Conservation (phyloP, 352 stramenopile species). For the Globisporangium cylindrosporum region DNA sequence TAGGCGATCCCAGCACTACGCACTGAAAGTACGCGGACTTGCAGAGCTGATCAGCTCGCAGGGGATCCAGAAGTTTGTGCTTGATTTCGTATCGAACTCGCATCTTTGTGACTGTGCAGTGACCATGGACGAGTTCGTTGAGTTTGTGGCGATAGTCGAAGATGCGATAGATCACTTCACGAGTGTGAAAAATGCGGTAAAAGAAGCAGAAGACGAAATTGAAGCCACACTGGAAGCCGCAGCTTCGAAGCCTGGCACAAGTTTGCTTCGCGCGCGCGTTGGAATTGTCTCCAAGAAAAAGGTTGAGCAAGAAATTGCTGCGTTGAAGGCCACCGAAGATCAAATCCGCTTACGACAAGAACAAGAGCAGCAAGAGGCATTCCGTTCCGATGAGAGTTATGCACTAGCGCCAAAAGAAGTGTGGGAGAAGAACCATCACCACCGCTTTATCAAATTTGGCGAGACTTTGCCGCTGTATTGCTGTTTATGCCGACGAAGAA, state of each 20-base stretch:
- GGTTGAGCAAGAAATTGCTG: slow-evolving; percentile 44
- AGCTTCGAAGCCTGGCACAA: slow-evolving; percentile 18
- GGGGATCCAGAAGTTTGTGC: slow-evolving; percentile 57
- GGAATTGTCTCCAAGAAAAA: slow-evolving; percentile 61
- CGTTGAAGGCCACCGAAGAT: slow-evolving; percentile 36
- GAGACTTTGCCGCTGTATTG: slow-evolving; percentile 39
- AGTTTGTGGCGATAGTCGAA: slow-evolving; percentile 58
- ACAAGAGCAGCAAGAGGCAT: slow-evolving; percentile 18
- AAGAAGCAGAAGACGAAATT: slow-evolving; percentile 64
- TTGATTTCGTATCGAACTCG: slow-evolving; percentile 45
- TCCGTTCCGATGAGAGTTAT: slow-evolving; percentile 19
- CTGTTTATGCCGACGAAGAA: slow-evolving; percentile 57
- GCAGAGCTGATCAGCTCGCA: slow-evolving; percentile 34
- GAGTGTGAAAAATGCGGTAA: slow-evolving; percentile 39
- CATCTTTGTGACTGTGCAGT: slow-evolving; percentile 24
- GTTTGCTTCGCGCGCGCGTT: slow-evolving; percentile 34
- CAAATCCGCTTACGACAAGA: slow-evolving; percentile 29
- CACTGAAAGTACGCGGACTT: slow-evolving; percentile 40
- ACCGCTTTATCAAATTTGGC: slow-evolving; percentile 49
- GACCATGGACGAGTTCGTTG: slow-evolving; percentile 37
- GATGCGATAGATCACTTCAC: slow-evolving; percentile 47
- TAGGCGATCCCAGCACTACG: slow-evolving; percentile 38
- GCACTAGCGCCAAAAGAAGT: slow-evolving; percentile 40
- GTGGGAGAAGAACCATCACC: slow-evolving; percentile 71
- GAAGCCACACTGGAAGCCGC: slow-evolving; percentile 32